Evolutionary conservation across 2,329 filamentous ascomycete genomes (phyloP), one percentile per base, ranked within the genome.

Genomic region (Cladobotryum mycophilum): DNA sequence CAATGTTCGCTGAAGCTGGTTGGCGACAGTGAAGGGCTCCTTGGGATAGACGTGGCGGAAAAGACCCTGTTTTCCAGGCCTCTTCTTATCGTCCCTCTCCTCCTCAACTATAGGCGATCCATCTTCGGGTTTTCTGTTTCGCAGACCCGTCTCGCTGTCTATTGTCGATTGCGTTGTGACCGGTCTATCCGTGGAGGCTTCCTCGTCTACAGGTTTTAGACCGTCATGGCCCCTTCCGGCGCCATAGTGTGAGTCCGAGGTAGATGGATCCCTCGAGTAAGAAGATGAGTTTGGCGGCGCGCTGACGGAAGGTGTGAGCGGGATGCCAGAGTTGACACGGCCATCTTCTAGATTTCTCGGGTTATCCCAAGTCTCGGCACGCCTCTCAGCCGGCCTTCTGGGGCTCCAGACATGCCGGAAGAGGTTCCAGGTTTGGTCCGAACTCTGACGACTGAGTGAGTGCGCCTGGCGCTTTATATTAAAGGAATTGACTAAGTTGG

Each of bases 1-100:
- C 3, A 95, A 60, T 0, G 89, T 90, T 15, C 86, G 82, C 58
- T 83, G 81, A 45, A 91, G 67, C 67, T 91, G 87, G 60, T 84
- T 84, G 53, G 70, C 70, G 8, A 80, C 61, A 0, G 82, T 85
- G 53, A 80, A 86, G 2, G 78, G 74, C 52, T 72, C 68, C 57
- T 76, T 78, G 11, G 76, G 74, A n/a, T 72, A 54, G 15, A 79
- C 61, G 33, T 73, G 64, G 36, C 72, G 72, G 61, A 79, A 70
- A 25, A 79, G 55, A 7, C 67, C 59, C 17, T 65, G 61, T 38
- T 69, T 63, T 42, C 70, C 61, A 48, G 68, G 70, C 49, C 73
- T 68, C 50, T 74, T 65, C n/a, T 66, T 64, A 43, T 62, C 37
- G 17, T 51, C 48, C 14, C 38, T n/a, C n/a, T 51, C 48, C 13